Percentiles rank a stretch among this genome's conserved stretches.
phyloP scores from a whole-genome alignment of 805 yeast genomes.

The Candida mattraensis region DNA sequence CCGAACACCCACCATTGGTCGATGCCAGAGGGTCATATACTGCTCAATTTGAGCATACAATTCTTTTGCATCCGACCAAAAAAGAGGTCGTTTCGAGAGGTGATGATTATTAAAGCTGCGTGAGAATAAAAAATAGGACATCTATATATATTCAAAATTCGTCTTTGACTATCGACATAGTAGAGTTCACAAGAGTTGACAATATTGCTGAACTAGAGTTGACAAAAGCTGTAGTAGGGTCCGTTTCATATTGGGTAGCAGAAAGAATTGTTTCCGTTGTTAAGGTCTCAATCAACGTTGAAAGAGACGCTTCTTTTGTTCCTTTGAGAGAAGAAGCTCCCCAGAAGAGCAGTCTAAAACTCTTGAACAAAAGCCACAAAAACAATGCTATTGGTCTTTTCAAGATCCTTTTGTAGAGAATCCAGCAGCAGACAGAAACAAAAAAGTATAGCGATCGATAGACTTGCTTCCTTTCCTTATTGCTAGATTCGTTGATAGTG shows the following conservation, averaged over 20 bases:
- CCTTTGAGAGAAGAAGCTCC: slow-evolving; percentile 12
- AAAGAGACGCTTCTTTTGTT: slow-evolving; percentile 1
- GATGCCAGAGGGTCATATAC: slow-evolving; percentile 86
- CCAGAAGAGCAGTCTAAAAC: slow-evolving; percentile 27
- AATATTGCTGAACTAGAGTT: background rate
- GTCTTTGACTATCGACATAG: slow-evolving; percentile 8
- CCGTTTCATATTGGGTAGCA: slow-evolving; percentile 3
- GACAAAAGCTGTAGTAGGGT: background rate
- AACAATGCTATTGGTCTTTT: slow-evolving; percentile 43
- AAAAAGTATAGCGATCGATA: slow-evolving; percentile 49
- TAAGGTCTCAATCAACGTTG: slow-evolving; percentile 2
- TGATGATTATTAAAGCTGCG: slow-evolving; percentile 76
- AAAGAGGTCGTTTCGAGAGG: slow-evolving; percentile 96
- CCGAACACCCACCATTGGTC: slow-evolving; percentile 90
- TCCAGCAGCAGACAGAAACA: slow-evolving; percentile 45
- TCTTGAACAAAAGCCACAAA: slow-evolving; percentile 46
- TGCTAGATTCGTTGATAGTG: slow-evolving; percentile 52
- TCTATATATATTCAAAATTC: slow-evolving; percentile 12
- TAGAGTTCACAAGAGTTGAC: slow-evolving; percentile 2
- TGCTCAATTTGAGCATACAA: slow-evolving; percentile 96
- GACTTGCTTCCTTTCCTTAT: slow-evolving; percentile 47
- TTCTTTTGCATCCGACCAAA: slow-evolving; percentile 82
- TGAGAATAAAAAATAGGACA: too few relatives aligned
- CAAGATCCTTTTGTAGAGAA: slow-evolving; percentile 49
- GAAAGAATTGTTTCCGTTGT: slow-evolving; percentile 1